Evolutionary conservation across 2,329 filamentous ascomycete genomes (phyloP), one percentile per base, ranked within the genome.

Genomic region (Fusarium haematococcum): DNA sequence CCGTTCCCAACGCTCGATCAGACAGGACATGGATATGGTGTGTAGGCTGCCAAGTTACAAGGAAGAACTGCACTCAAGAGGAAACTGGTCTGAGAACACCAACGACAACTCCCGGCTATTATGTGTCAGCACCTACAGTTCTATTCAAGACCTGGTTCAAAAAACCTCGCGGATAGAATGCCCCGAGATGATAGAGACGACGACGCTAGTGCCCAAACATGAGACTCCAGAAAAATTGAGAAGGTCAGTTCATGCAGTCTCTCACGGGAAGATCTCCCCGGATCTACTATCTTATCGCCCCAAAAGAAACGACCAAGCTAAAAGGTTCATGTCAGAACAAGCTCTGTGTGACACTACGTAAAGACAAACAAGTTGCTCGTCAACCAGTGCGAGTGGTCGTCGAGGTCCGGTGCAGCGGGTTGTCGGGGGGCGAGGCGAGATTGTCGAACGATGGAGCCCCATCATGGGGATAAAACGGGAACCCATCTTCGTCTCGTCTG

Each of bases 301-400:
- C 14, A 37, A 57, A 57, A 37, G 37, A 60, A 65, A 32, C 35
- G 18, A 20, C 20, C 27, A 43, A 54, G 63, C 57, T 60, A 50
- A n/a, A 56, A 35, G 2, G 35, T 33, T 65, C 41, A 59, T 52
- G 52, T 58, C 52, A 65, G 35, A 65, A 18, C 32, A 65, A 65
- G n/a, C 35, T 41, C 37, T 50, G 56, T 30, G 73, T 73, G 72
- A 75, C 72, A 70, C 56, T 63, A 75, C 50, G 56, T 18, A 43
- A 73, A 70, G 50, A 39, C 11, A 67, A 75, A 73, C 63, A 50
- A 72, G 43, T 75, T 73, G 62, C 69, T 70, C 60, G 20, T 69
- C 41, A 59, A 43, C 65, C 48, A 39, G 57, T 65, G 23, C 41
- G 45, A 11, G 45, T 43, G 45, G 48, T 32, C 35, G 11, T 30